Evolutionary conservation across 495 filamentous ascomycete species (phyloP).

Genomic region (Penicillium bovifimosum): DNA sequence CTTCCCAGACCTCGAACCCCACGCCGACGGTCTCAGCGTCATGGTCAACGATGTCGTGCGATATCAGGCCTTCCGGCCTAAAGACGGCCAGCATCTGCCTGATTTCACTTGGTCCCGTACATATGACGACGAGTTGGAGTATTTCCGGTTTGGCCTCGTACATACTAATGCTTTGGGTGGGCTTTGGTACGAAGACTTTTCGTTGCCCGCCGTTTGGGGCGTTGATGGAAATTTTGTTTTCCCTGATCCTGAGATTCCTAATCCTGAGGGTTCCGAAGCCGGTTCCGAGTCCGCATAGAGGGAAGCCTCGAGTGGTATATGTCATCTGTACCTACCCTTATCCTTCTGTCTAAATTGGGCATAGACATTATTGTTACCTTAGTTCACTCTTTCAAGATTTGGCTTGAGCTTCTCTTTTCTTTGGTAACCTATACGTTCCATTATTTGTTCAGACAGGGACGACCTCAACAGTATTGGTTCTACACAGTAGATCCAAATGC

Average conservation of each 20-base stretch:
- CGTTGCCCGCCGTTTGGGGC: constrained; percentile 65
- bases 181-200: constrained; percentile 66
- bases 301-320: neutral
- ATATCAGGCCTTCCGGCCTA: constrained; percentile 39
- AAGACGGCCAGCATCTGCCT: constrained; percentile 29
- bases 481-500: too few relatives aligned
- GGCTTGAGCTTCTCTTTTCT: neutral
- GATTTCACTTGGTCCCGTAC: constrained; percentile 43
- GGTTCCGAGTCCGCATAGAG: neutral
- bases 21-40: constrained; percentile 52
- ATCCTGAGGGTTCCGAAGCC: neutral
- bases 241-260: constrained; percentile 3
- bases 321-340: neutral
- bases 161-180: constrained; percentile 45
- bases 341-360: neutral
- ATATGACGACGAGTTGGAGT: constrained; percentile 52
- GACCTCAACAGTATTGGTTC: too few relatives aligned
- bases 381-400: neutral
- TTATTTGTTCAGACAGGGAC: too few relatives aligned
- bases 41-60: constrained; percentile 57
- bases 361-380: neutral
- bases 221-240: constrained; percentile 47
- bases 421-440: neutral
- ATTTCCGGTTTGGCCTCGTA: constrained; percentile 78
- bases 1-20: constrained; percentile 31